Evolutionary conservation across 1,139 yeast genomes (phyloP).

Genomic region (Yamadazyma blattariae): DNA sequence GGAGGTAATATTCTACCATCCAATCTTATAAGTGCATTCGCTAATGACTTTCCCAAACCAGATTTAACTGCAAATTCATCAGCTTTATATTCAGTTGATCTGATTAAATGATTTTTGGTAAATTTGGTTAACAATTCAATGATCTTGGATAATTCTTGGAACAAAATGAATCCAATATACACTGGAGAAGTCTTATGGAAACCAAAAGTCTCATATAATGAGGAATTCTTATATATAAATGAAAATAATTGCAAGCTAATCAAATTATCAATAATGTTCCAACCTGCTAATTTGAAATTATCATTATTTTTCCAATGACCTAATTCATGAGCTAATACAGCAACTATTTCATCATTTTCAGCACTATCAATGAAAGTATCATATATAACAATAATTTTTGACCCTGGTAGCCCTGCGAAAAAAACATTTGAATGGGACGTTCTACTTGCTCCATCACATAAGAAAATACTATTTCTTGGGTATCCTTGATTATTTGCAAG

Average conservation of each 20-base stretch:
- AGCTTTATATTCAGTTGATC: slow-evolving; percentile 9
- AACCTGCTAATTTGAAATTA: slow-evolving; percentile 14
- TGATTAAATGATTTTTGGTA: slow-evolving; percentile 1
- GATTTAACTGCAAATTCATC: slow-evolving; percentile 7
- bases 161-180: slow-evolving; percentile 6
- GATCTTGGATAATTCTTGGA: slow-evolving; percentile 2
- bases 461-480: no score
- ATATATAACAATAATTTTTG: slow-evolving; percentile 77
- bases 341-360: slow-evolving; percentile 66
- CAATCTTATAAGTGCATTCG: slow-evolving; percentile 6
- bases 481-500: no score
- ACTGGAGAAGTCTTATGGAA: slow-evolving; percentile 3
- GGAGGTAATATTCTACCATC: slow-evolving; percentile 7
- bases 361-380: slow-evolving; percentile 75
- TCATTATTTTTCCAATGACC: slow-evolving; percentile 88
- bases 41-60: slow-evolving; percentile 5
- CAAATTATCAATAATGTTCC: background rate
- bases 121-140: slow-evolving; percentile 3
- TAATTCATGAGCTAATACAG: slow-evolving; percentile 86
- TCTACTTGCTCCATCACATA: slow-evolving; percentile 84
- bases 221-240: background rate
- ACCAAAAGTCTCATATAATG: slow-evolving; percentile 5
- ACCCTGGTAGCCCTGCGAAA: no score
- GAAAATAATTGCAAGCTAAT: background rate
- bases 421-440: slow-evolving; percentile 88